phyloP scores from a whole-genome alignment of 1,284 basidiomycete species.

The Tilletia setariae region DNA sequence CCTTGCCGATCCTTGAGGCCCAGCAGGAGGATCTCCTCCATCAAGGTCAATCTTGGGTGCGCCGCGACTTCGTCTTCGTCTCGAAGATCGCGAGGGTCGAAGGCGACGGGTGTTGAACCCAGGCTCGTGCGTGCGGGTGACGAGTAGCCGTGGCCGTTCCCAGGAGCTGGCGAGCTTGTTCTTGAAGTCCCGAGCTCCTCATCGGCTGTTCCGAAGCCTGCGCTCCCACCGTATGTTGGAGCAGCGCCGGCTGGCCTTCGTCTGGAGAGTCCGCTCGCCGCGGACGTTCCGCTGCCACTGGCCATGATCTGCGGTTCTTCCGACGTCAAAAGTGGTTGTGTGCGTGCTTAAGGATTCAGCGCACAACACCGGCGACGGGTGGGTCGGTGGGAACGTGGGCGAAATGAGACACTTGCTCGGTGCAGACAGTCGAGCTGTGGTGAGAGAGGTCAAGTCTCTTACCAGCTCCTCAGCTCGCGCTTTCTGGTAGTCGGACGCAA shows the following conservation, averaged over 20 bases:
- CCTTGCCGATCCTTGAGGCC: conserved; percentile 73
- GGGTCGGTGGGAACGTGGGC: no score
- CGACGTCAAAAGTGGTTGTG: no score
- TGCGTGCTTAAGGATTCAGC: no score
- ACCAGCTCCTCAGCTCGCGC: no score
- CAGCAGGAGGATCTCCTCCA: conserved; percentile 92
- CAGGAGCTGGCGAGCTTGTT: background rate
- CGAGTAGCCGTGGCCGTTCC: background rate
- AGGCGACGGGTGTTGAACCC: conserved; percentile 63
- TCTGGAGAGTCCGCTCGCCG: background rate
- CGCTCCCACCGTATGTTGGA: background rate
- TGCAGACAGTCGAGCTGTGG: no score
- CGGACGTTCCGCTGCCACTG: background rate
- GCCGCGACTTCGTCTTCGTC: conserved; percentile 70
- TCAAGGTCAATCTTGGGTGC: conserved; percentile 82
- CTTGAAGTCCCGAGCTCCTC: background rate
- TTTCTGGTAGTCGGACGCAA: no score
- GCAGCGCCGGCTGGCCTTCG: background rate
- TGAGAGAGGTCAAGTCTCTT: no score
- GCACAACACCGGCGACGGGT: no score
- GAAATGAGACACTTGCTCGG: no score
- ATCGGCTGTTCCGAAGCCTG: background rate
- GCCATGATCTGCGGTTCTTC: background rate
- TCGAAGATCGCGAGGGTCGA: conserved; percentile 85
- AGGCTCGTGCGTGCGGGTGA: background rate